Percentiles rank a stretch among this genome's conserved stretches.
Evolutionary conservation across 495 filamentous ascomycete species (phyloP).

Genomic region (Penicillium herquei): DNA sequence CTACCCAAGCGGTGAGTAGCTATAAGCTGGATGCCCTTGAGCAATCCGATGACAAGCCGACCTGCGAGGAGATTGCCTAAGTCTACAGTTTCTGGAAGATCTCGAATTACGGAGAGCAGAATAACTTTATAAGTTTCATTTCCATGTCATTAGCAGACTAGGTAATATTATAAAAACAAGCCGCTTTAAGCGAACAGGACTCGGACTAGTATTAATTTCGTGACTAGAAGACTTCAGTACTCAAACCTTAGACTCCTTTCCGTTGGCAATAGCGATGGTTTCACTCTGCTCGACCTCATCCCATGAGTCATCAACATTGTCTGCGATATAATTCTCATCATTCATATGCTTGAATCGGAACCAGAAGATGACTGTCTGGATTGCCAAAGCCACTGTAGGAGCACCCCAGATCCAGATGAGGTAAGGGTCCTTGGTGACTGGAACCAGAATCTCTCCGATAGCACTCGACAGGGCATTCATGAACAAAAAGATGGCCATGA

Average conservation of each 20-base stretch:
- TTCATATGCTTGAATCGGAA: conserved; percentile 45
- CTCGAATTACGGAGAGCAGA: not conserved
- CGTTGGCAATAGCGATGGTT: not conserved
- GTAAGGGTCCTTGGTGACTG: conserved; percentile 61
- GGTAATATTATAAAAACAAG: not conserved
- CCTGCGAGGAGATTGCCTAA: not conserved
- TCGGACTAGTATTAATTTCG: not conserved
- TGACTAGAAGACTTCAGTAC: too few species aligned
- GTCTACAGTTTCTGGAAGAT: not conserved
- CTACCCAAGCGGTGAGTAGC: not conserved
- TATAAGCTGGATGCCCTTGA: not conserved
- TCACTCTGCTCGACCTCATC: not conserved
- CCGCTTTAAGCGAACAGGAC: not conserved
- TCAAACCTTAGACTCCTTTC: not conserved
- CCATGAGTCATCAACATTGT: conserved; percentile 15
- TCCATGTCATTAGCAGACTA: not conserved
- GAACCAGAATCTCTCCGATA: conserved; percentile 57
- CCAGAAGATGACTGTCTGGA: conserved; percentile 50
- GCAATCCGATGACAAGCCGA: not conserved
- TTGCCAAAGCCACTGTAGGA: conserved; percentile 45
- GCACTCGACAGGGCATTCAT: conserved; percentile 50
- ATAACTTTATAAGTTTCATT: not conserved
- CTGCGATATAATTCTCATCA: conserved; percentile 40
- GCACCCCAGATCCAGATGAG: conserved; percentile 55
- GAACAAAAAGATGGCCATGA: conserved; percentile 57